Percentiles rank a stretch among this genome's conserved stretches.
Conservation (phyloP, 768 basidiomycete species). For the Harrya chromipes region DNA sequence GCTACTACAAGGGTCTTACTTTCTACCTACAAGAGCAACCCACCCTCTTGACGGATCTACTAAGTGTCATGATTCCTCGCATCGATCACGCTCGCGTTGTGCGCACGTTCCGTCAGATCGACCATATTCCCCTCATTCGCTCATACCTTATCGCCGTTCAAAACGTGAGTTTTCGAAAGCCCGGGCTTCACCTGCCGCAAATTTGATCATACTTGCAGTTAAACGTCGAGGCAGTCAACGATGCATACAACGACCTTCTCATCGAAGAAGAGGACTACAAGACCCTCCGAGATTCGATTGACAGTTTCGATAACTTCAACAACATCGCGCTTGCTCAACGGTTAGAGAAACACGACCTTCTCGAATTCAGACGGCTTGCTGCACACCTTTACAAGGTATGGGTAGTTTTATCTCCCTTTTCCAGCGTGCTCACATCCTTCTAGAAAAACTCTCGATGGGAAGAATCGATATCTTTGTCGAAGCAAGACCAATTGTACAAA, state of each 20-base stretch:
- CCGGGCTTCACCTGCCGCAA: background rate
- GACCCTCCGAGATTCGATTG: conserved; percentile 94
- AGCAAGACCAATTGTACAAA: conserved; percentile 96
- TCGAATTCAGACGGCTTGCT: conserved; percentile 94
- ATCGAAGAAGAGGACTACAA: conserved; percentile 99
- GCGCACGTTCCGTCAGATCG: conserved; percentile 90
- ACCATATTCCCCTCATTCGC: conserved; percentile 94
- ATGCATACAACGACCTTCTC: conserved; percentile 95
- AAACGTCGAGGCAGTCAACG: conserved; percentile 96
- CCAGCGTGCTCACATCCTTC: background rate
- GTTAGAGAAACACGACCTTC: conserved; percentile 83
- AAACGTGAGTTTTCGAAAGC: conserved; percentile 50
- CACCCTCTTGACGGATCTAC: conserved; percentile 86
- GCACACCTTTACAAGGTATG: conserved; percentile 92
- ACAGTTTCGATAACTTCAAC: conserved; percentile 98
- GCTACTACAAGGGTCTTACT: conserved; percentile 92
- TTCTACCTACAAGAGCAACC: conserved; percentile 97
- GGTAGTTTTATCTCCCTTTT: background rate
- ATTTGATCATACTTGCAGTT: conserved; percentile 48
- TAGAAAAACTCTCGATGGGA: conserved; percentile 97
- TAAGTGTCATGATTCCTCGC: conserved; percentile 88
- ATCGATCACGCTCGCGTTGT: conserved; percentile 96
- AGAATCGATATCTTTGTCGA: conserved; percentile 91
- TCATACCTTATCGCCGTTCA: conserved; percentile 97
- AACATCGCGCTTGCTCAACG: conserved; percentile 81